Conservation (phyloP, 345 rosid species). For the Salix purpurea region DNA sequence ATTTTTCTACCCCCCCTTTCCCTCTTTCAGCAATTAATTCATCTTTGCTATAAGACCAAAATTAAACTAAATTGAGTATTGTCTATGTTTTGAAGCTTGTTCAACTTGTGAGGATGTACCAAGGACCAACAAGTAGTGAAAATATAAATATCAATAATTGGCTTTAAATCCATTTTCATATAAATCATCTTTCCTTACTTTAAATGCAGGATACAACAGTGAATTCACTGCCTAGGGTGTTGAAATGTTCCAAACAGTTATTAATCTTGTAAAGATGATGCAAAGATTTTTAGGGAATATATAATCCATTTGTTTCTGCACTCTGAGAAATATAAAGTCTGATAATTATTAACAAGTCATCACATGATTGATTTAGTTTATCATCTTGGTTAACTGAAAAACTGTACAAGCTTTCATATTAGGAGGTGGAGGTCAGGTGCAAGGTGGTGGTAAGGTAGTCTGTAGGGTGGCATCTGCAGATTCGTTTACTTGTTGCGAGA, state of each 20-base stretch:
- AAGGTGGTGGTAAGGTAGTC: conserved; percentile 1
- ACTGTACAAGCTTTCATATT: conserved; percentile 1
- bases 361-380: neutral
- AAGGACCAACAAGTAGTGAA: conserved; percentile 16
- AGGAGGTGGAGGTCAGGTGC: neutral
- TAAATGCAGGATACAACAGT: neutral
- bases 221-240: neutral
- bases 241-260: neutral
- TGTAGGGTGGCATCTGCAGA: conserved; percentile 27
- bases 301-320: neutral
- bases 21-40: too few species aligned
- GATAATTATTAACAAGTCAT: too few species aligned
- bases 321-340: neutral
- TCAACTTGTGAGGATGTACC: conserved; percentile 32
- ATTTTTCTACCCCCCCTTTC: too few species aligned
- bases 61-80: neutral
- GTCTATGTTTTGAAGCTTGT: conserved; percentile 35
- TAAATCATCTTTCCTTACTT: neutral
- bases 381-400: conserved; percentile 22
- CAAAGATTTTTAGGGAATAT: neutral
- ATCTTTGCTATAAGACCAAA: too few species aligned
- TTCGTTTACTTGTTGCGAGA: conserved; percentile 19
- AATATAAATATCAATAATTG: conserved; percentile 8
- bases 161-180: neutral
- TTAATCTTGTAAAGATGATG: neutral